Conservation (phyloP, 2,329 filamentous ascomycete genomes). For the Claviceps humidiphila region DNA sequence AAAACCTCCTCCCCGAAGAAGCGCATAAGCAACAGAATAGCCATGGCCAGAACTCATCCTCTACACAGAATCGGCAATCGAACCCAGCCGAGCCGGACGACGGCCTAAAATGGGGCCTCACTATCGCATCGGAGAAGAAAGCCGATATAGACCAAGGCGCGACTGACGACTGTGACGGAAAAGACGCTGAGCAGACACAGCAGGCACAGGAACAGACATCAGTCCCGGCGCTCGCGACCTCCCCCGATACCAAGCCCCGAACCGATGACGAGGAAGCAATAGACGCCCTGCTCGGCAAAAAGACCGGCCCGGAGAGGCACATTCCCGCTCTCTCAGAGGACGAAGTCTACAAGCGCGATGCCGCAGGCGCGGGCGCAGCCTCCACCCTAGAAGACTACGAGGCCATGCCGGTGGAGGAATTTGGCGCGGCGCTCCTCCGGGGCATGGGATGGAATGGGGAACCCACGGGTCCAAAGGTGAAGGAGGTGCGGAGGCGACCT, state of each 20-base stretch:
- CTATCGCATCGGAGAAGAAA: slow-evolving; percentile 28
- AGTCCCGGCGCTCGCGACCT: neutral
- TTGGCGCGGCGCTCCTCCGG: slow-evolving; percentile 76
- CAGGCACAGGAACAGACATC: neutral
- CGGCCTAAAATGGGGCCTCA: slow-evolving; percentile 35
- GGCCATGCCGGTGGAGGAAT: slow-evolving; percentile 84
- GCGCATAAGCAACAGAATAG: slow-evolving; percentile 30
- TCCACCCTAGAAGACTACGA: slow-evolving; percentile 76
- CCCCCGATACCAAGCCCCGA: neutral
- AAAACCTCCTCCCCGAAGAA: slow-evolving; percentile 46
- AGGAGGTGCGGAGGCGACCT: slow-evolving; percentile 57
- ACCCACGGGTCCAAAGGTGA: slow-evolving; percentile 36
- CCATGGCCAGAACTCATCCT: neutral
- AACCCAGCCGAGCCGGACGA: neutral
- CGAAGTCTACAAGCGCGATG: slow-evolving; percentile 57
- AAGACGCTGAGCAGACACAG: neutral
- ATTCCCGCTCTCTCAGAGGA: slow-evolving; percentile 43
- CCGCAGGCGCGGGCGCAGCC: slow-evolving; percentile 57
- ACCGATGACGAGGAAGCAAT: slow-evolving; percentile 42
- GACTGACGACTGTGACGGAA: neutral
- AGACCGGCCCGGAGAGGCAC: slow-evolving; percentile 29
- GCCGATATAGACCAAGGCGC: neutral
- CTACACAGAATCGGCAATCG: slow-evolving; percentile 1
- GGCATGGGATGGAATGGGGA: slow-evolving; percentile 91
- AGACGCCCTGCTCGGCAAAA: slow-evolving; percentile 49